Evolutionary conservation across 371 early-diverging fungal species (phyloP), one percentile per base, ranked within the genome.

Genomic region (Apophysomyces elegans): DNA sequence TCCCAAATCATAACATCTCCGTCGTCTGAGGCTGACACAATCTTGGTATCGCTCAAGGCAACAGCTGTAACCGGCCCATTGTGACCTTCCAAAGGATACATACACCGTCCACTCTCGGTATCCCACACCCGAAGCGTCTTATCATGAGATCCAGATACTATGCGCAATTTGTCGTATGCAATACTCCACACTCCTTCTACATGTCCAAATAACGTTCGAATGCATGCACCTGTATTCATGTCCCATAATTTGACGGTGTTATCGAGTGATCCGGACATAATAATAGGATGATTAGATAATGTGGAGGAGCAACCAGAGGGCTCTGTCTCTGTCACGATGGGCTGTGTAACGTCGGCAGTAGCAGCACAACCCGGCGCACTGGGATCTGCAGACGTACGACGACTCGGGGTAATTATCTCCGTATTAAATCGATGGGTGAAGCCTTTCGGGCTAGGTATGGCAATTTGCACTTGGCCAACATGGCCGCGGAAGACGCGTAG

Each of bases 81-180:
- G 36, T 86, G 87, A 6, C 90, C 90, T 35, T 83, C 79, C 50
- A 95, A 75, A 0, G 93, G 91, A 66, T 93, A 88, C 69, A 95
- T 79, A 67, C 88, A 86, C 26, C 88, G 74, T 8, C 96, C 97
- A 38, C 88, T 90, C 58, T 94, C 93, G 11, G 92, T 78, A 72
- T 97, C 97, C 99, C 99, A 99, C 39, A 99, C 84, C 62, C 93
- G 92, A n/a, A 99, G 85, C 0, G 89, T 86, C 13, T 90, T 86
- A 67, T 99, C 99, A 66, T 95, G 89, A 12, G 94, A 90, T 0
- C 96, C 98, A 61, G 94, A 92, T 2, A 96, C 92, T 37, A 98
- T 91, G 7, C 97, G 87, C 61, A 98, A 84, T 46, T 91, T 90
- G 74, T 97, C 96, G 71, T 93, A 92, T 4, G 94, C 94, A 35